These are phyloP conservation scores for Casuarina glauca DNA, from an alignment of 306 rosid species.

Conservation along the genomic window DNA sequence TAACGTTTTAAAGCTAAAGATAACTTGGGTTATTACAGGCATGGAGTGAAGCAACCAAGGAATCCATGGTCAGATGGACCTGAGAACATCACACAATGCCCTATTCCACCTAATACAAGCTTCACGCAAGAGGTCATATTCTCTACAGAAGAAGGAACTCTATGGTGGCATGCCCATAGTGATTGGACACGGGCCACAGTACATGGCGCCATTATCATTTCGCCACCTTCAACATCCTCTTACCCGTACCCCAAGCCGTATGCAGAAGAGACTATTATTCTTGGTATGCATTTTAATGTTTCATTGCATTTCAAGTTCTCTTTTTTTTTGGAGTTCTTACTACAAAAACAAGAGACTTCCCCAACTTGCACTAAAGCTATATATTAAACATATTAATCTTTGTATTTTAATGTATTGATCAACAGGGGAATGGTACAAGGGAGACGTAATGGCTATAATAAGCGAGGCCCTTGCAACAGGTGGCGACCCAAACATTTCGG, in stretches of 20 bases:
- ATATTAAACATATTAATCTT: too few relatives aligned
- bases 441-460: not conserved
- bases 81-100: not conserved
- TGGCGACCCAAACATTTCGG: conserved; percentile 21
- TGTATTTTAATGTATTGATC: too few relatives aligned
- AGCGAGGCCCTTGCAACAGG: not conserved
- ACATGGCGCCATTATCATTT: not conserved
- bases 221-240: not conserved
- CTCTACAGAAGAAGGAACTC: not conserved
- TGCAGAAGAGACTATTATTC: not conserved
- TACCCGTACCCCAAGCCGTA: conserved; percentile 3
- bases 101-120: not conserved
- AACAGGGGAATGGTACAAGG: not conserved
- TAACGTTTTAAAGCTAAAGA: too few relatives aligned
- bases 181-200: conserved; percentile 1
- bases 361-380: too few relatives aligned
- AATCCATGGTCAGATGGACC: conserved; percentile 14
- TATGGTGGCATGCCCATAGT: conserved; percentile 10
- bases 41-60: not conserved
- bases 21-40: not conserved
- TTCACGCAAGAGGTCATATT: not conserved
- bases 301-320: too few relatives aligned
- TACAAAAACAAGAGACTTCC: too few relatives aligned
- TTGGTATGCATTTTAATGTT: not conserved
- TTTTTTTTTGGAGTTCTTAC: too few relatives aligned